phyloP scores from a whole-genome alignment of 495 filamentous ascomycete species.

The Aspergillus carlsbadensis region DNA sequence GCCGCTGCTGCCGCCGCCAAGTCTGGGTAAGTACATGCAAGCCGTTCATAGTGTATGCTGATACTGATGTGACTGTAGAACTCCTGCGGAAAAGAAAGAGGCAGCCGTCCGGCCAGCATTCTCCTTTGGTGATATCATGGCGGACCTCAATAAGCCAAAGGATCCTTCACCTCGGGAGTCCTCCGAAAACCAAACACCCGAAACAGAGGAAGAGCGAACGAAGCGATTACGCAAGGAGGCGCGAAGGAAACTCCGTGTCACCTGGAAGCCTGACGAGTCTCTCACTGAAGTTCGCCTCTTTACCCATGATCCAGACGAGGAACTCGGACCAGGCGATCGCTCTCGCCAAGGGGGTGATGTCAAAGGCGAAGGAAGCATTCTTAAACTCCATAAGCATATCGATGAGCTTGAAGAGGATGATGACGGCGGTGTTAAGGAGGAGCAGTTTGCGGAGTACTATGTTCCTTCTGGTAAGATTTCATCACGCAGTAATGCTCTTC shows the following conservation, averaged over 20 bases:
- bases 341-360: constrained; percentile 70
- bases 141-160: constrained; percentile 64
- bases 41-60: not conserved
- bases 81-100: constrained; percentile 41
- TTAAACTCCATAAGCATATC: constrained; percentile 68
- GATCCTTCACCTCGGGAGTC: constrained; percentile 54
- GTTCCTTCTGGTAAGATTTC: constrained; percentile 36
- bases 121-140: constrained; percentile 60
- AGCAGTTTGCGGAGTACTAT: constrained; percentile 44
- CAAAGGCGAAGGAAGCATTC: constrained; percentile 73
- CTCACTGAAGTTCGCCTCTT: constrained; percentile 73
- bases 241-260: constrained; percentile 67
- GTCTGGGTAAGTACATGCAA: constrained; percentile 31
- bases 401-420: constrained; percentile 69
- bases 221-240: constrained; percentile 78
- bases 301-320: constrained; percentile 77
- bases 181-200: constrained; percentile 54
- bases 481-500: not conserved
- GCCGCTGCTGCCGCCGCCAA: constrained; percentile 49
- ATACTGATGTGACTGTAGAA: constrained; percentile 27
- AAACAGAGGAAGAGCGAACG: constrained; percentile 72
- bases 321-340: constrained; percentile 65
- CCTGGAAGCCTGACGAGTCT: constrained; percentile 69
- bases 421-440: constrained; percentile 49
- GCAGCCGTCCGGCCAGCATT: constrained; percentile 46